Percentiles rank a stretch among this genome's conserved stretches.
Evolutionary conservation across 1,139 yeast species (phyloP).

Genomic region (Taphrina pruni): DNA sequence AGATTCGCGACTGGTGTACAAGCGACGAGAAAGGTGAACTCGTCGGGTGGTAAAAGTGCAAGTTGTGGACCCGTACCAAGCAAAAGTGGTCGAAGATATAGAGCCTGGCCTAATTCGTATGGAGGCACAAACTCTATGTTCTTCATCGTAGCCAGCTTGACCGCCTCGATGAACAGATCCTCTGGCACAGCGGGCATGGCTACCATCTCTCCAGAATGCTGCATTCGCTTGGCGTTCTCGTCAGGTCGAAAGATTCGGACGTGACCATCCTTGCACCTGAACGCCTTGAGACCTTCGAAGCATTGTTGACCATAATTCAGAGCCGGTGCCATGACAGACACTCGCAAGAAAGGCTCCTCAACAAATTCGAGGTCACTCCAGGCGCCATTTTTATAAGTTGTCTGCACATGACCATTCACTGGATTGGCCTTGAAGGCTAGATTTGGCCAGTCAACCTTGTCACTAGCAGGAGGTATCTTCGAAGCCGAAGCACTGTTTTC

Average conservation of each 20-base stretch:
- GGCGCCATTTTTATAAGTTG: constrained; percentile 31
- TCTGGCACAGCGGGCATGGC: constrained; percentile 36
- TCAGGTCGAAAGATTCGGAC: constrained; percentile 40
- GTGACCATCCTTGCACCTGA: constrained; percentile 41
- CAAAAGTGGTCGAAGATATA: constrained; percentile 40
- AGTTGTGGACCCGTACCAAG: constrained; percentile 39
- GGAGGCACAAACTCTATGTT: constrained; percentile 41
- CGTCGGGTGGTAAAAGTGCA: constrained; percentile 35
- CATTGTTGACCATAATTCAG: constrained; percentile 42
- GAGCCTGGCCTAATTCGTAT: constrained; percentile 37
- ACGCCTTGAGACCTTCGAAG: constrained; percentile 42
- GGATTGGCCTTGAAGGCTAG: constrained; percentile 28
- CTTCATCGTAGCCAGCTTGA: constrained; percentile 25
- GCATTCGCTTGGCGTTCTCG: constrained; percentile 41
- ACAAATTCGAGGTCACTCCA: constrained; percentile 38
- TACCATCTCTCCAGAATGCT: constrained; percentile 39
- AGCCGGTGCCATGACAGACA: constrained; percentile 37
- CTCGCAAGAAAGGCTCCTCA: constrained; percentile 34
- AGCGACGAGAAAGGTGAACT: constrained; percentile 35
- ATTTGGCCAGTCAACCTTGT: constrained; percentile 30
- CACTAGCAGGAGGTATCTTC: constrained; percentile 15
- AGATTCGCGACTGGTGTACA: constrained; percentile 40
- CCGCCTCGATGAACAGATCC: constrained; percentile 37
- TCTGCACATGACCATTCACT: constrained; percentile 40
- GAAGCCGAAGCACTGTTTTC: not conserved